Evolutionary conservation across 2,329 filamentous ascomycete genomes (phyloP).

Genomic region (Hirsutella minnesotensis): DNA sequence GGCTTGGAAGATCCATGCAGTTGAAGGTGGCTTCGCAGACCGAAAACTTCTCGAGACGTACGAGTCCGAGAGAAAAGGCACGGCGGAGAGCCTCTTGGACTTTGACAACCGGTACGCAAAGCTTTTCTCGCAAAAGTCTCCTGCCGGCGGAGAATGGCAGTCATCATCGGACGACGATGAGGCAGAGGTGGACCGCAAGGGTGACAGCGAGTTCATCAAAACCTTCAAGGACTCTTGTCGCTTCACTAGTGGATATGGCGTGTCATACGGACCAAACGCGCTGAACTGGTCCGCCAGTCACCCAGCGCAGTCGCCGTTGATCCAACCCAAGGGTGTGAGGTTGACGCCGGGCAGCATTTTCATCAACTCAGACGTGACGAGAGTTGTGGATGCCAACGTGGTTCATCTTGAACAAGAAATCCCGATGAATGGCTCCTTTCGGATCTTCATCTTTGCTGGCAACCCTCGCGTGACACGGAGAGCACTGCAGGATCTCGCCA

Average conservation of each 20-base stretch:
- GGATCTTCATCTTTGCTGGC: constrained; percentile 79
- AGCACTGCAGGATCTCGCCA: constrained; percentile 60
- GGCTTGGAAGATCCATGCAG: constrained; percentile 91
- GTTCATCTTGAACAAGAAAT: constrained; percentile 86
- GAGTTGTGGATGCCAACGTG: constrained; percentile 79
- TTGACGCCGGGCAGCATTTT: constrained; percentile 66
- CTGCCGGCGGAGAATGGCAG: constrained; percentile 60
- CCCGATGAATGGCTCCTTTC: constrained; percentile 77
- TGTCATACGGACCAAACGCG: constrained; percentile 69
- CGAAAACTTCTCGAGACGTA: constrained; percentile 72
- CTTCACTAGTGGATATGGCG: constrained; percentile 86
- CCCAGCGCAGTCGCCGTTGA: constrained; percentile 55
- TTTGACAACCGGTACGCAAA: constrained; percentile 88
- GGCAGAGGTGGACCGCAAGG: constrained; percentile 10
- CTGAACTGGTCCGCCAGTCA: constrained; percentile 75
- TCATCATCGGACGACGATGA: constrained; percentile 34
- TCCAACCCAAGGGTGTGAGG: constrained; percentile 53
- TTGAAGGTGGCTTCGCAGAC: constrained; percentile 70
- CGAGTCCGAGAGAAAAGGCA: constrained; percentile 71
- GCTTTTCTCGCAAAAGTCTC: constrained; percentile 71
- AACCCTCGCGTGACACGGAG: constrained; percentile 42
- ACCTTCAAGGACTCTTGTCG: constrained; percentile 87
- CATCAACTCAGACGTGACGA: constrained; percentile 68
- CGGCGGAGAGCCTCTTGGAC: constrained; percentile 71
- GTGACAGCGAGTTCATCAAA: constrained; percentile 67